A percentile compares a stretch with the other conserved stretches of the same genome.
Evolutionary conservation across 1,139 yeast species (phyloP).

Genomic region (Saccharomyces hybrid): DNA sequence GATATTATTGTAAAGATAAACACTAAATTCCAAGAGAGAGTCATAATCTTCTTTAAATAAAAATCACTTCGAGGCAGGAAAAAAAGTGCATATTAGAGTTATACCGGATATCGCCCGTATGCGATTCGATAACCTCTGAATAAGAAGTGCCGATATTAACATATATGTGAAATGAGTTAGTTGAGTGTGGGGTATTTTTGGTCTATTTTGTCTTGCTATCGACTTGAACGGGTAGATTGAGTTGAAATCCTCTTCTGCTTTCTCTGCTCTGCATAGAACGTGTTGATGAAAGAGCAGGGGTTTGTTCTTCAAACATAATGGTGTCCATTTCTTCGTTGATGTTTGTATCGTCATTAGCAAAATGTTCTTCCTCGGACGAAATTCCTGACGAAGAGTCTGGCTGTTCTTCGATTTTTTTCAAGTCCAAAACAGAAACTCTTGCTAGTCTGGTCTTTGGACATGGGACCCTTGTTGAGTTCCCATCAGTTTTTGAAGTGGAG

Average conservation of each 20-base stretch:
- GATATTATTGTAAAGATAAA: not conserved
- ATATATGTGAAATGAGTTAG: not conserved
- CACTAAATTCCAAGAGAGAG: not conserved
- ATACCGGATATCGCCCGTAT: too few species aligned
- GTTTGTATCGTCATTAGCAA: slow-evolving; percentile 4
- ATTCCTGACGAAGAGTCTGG: slow-evolving; percentile 15
- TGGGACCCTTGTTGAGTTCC: slow-evolving; percentile 2
- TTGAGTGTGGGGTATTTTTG: not conserved
- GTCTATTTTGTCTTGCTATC: not conserved
- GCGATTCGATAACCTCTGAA: not conserved
- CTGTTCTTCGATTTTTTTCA: slow-evolving; percentile 22
- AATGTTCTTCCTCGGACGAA: slow-evolving; percentile 6
- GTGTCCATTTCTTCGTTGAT: not conserved
- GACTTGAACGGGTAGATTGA: not conserved
- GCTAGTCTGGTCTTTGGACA: slow-evolving; percentile 12
- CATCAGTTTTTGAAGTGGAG: slow-evolving; percentile 4
- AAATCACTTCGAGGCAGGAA: too few species aligned
- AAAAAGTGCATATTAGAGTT: too few species aligned
- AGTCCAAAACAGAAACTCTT: slow-evolving; percentile 20
- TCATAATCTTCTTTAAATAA: too few species aligned
- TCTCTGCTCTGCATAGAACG: not conserved
- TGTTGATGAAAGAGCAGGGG: not conserved
- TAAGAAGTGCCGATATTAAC: not conserved
- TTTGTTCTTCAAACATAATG: not conserved
- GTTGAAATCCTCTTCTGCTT: not conserved